phyloP scores from a whole-genome alignment of 371 early-diverging fungal genomes.

The Lichtheimia ramosa region DNA sequence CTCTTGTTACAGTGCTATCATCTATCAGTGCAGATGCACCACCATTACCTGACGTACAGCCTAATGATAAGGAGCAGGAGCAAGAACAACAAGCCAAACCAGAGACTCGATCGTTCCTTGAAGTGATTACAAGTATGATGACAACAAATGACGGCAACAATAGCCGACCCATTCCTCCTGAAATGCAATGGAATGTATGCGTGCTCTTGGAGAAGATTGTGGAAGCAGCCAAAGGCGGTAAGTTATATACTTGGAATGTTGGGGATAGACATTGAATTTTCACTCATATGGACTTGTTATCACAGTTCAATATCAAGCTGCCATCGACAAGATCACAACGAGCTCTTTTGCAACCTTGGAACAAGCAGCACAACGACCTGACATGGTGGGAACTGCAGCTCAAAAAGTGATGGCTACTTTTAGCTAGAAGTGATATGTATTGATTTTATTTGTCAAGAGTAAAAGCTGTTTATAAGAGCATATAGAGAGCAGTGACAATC shows the following conservation, averaged over 20 bases:
- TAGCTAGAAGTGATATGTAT: too few species aligned
- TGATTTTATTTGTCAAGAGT: too few species aligned
- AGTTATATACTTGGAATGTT: neutral
- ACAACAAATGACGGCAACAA: conserved; percentile 24
- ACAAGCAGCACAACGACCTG: too few species aligned
- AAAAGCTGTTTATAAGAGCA: too few species aligned
- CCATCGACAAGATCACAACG: too few species aligned
- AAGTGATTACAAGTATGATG: conserved; percentile 40
- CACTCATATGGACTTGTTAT: too few species aligned
- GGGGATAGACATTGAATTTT: too few species aligned
- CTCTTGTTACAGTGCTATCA: neutral
- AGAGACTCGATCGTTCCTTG: conserved; percentile 38
- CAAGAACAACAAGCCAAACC: conserved; percentile 16
- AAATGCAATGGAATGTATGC: conserved; percentile 55
- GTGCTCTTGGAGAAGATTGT: conserved; percentile 48
- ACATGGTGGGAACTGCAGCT: too few species aligned
- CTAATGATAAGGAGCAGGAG: conserved; percentile 14
- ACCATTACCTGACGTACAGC: conserved; percentile 1
- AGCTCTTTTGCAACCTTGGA: too few species aligned
- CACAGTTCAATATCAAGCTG: too few species aligned
- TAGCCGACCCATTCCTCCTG: conserved; percentile 7
- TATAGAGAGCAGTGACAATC: conserved; percentile 10
- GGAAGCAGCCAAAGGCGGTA: conserved; percentile 38
- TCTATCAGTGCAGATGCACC: conserved; percentile 1
- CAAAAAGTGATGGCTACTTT: too few species aligned